Base-by-base conservation (phyloP, 768 basidiomycete genomes). In the Lactarius psammicola region DNA sequence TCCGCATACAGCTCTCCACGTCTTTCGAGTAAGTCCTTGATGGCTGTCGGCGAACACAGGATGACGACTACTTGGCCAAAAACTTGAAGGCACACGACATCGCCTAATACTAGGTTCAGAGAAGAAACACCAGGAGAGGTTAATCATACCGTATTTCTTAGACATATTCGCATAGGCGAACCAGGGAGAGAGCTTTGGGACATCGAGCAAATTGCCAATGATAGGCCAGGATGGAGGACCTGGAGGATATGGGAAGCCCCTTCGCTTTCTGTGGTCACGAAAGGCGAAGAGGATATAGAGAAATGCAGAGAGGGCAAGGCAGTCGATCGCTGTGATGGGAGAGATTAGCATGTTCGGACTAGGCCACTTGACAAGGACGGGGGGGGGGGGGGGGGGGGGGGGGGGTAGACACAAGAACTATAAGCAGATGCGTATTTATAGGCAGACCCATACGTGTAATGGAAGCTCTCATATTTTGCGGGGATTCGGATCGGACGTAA, bases 1-100 rank as follows among this genome's bases (percentile, higher is more conserved):
- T 65, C 59, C 20, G 67, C 38, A 13, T 65, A 61, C 5, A 46
- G 3, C 9, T 63, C 46, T 15, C 63, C 63, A 2, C 56, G 63
- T 13, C 31, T 51, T n/a, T 63, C 63, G 1, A 63, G 26, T 1
- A 63, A 28, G 34, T 63, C 56, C 9, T 63, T 63, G 13, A 63
- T 15, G 13, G 56, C 56, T 0, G 56, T 38, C 15, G 40, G 7
- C 8, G 63, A 63, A 5, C 13, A 40, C 34, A 63, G 33, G 4
- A 58, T 28, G 5, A 63, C 7, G 15, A 51, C 13, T 2, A 51
- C 62, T 23, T 57, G 20, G 1, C 44, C 56, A n/a, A 51, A 51
- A n/a, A 51, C 26, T 6, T n/a, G 56, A 57, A 63, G 62, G 30
- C 11, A 63, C 9, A 63, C 6, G 1, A 63, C 38, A 28, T 63